Evolutionary conservation across 805 yeast species (phyloP).

Genomic region (Yarrowia sp.): DNA sequence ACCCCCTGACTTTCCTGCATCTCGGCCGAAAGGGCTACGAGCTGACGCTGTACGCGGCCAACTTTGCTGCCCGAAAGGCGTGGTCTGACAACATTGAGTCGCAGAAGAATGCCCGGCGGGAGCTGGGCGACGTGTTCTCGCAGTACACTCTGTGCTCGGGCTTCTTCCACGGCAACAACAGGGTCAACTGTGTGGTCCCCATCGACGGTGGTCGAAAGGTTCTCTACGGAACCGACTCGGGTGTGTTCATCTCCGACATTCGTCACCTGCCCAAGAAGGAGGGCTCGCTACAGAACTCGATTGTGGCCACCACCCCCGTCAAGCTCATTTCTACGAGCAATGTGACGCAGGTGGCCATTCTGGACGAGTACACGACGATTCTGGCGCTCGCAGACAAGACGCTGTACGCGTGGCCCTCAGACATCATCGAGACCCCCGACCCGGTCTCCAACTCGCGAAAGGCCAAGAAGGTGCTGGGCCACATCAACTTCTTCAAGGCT

Average conservation of each 20-base stretch:
- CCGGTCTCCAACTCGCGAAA: conserved; percentile 50
- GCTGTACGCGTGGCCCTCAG: conserved; percentile 74
- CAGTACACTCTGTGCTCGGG: conserved; percentile 70
- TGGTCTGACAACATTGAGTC: conserved; percentile 73
- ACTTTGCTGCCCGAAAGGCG: conserved; percentile 63
- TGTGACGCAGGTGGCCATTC: conserved; percentile 83
- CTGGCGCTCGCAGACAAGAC: conserved; percentile 80
- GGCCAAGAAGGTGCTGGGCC: conserved; percentile 78
- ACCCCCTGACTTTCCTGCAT: conserved; percentile 50
- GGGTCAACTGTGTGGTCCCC: conserved; percentile 88
- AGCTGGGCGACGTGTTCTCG: conserved; percentile 75
- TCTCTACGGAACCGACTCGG: conserved; percentile 87
- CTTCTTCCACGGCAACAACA: conserved; percentile 68
- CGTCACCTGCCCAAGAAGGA: conserved; percentile 46
- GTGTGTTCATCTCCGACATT: conserved; percentile 79
- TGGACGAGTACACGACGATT: conserved; percentile 85
- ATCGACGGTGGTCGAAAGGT: conserved; percentile 91
- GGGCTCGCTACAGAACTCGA: conserved; percentile 36
- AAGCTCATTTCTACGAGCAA: conserved; percentile 70
- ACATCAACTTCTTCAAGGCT: conserved; percentile 84
- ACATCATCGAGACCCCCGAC: conserved; percentile 44
- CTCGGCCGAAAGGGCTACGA: conserved; percentile 51
- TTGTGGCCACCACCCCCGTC: conserved; percentile 50
- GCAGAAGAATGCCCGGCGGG: conserved; percentile 73
- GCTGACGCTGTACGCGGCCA: conserved; percentile 44